A percentile compares a stretch with the other conserved stretches of the same genome.
Conservation (phyloP, 371 early-diverging fungal species). For the Mucor mucedo region DNA sequence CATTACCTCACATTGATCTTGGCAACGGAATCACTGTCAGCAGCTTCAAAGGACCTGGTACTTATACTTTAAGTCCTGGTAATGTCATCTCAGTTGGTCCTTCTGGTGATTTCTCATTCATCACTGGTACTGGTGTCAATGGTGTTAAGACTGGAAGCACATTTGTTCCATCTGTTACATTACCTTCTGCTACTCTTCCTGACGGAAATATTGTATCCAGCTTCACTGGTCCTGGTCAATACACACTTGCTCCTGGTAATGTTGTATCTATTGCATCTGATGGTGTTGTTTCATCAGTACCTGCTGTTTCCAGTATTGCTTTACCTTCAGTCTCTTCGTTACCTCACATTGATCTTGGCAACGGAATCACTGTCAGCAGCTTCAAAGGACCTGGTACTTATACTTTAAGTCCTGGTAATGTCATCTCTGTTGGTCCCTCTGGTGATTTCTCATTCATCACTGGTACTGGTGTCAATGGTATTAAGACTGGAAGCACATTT, state of each 20-base stretch:
- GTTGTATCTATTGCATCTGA: no score
- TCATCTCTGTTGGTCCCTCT: not conserved
- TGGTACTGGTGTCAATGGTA: not conserved
- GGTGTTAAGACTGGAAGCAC: not conserved
- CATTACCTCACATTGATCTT: not conserved
- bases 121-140: slow-evolving; percentile 2
- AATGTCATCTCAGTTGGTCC: not conserved
- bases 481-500: not conserved
- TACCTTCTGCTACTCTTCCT: not conserved
- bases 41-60: not conserved
- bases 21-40: not conserved
- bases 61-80: not conserved
- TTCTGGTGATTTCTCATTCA: not conserved
- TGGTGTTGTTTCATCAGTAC: no score
- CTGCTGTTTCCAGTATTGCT: no score
- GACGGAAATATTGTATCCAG: not conserved
- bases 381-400: slow-evolving; percentile 3
- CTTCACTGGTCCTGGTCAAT: slow-evolving; percentile 9
- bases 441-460: not conserved
- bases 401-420: slow-evolving; percentile 11
- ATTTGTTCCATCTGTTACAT: not conserved
- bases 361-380: not conserved
- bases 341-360: not conserved
- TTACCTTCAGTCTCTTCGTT: no score
- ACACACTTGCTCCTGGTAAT: slow-evolving; percentile 2